These are phyloP conservation scores for Saturnispora ahearnii DNA, from an alignment of 805 yeast genomes.

Conservation along the genomic window DNA sequence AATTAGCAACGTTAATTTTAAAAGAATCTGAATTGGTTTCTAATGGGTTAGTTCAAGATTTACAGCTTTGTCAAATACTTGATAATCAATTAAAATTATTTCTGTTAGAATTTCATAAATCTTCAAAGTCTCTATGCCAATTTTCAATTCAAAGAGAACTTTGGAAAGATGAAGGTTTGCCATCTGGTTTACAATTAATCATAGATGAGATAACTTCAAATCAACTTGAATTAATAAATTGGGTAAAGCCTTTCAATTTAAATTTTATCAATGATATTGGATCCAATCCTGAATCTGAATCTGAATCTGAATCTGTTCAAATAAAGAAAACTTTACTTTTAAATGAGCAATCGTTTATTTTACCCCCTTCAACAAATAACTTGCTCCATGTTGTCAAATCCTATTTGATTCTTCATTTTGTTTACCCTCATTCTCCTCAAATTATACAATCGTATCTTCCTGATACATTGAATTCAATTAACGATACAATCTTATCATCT, in stretches of 20 bases:
- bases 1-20: slow-evolving; percentile 59
- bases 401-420: slow-evolving; percentile 46
- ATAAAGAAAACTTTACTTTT: slow-evolving; percentile 32
- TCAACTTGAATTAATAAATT: slow-evolving; percentile 34
- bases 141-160: slow-evolving; percentile 52
- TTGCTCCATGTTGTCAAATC: slow-evolving; percentile 37
- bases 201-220: slow-evolving; percentile 44
- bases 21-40: slow-evolving; percentile 78
- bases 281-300: background rate
- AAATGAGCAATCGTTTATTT: slow-evolving; percentile 47
- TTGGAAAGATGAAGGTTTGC: slow-evolving; percentile 71
- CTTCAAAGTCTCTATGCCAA: slow-evolving; percentile 38
- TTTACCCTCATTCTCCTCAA: slow-evolving; percentile 37
- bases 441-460: slow-evolving; percentile 23
- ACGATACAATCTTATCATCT: slow-evolving; percentile 47
- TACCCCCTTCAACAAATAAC: slow-evolving; percentile 40
- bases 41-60: slow-evolving; percentile 46
- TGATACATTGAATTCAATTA: slow-evolving; percentile 42
- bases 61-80: slow-evolving; percentile 58
- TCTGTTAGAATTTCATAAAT: slow-evolving; percentile 45
- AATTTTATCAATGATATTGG: slow-evolving; percentile 9
- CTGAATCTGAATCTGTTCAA: background rate
- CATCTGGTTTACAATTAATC: slow-evolving; percentile 36
- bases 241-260: slow-evolving; percentile 34
- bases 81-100: slow-evolving; percentile 59